Base-by-base conservation (phyloP, 108 stramenopile species). In the Cylindrotheca closterium region DNA sequence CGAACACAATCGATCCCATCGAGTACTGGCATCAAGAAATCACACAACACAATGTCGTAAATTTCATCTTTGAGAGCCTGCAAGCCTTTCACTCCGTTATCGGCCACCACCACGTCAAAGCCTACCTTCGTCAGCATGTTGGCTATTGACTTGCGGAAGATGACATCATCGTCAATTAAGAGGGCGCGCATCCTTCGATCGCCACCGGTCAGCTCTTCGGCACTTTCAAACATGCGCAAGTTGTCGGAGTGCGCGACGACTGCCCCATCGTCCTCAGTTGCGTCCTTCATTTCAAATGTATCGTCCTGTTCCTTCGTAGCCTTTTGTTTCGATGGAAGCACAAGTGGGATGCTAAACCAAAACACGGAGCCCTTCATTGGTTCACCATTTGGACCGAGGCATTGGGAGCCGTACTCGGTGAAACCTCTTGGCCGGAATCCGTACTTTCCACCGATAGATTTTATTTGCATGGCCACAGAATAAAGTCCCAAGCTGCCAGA, bases 11-110 rank as follows among this genome's bases (percentile, higher is more conserved):
- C 85, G 7, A 86, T 42, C 19, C 90, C 90, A 60, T 88, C 87
- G 68, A 85, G 67, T 5, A 88, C 73, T 18, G 90, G 90, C 90
- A 92, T 92, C 46, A 86, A 62, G 60, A 87, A 84, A 51, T 92
- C 85, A 47, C 76, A 76, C 12, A 92, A 31, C 7, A 82, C 81
- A 27, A 92, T 24, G 57, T 88, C 85, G 48, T 79, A 92, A 0
- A 51, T 24, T 18, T 31, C 58, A 21, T 28, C 46, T 48, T 81
- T 60, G 49, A 92, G 30, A 21, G 46, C 45, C 51, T 79, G 66
- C 24, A 87, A 70, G 5, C 87, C 87, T 63, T 86, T 65, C 53
- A 85, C 32, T 26, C 91, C 91, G 63, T 92, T 80, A 22, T 65
- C 68, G n/a, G 79, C 85, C 25, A 71, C 55, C 10, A 73, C 65